Conservation (phyloP, 352 stramenopile genomes). For the Poterioochromonas sp. region DNA sequence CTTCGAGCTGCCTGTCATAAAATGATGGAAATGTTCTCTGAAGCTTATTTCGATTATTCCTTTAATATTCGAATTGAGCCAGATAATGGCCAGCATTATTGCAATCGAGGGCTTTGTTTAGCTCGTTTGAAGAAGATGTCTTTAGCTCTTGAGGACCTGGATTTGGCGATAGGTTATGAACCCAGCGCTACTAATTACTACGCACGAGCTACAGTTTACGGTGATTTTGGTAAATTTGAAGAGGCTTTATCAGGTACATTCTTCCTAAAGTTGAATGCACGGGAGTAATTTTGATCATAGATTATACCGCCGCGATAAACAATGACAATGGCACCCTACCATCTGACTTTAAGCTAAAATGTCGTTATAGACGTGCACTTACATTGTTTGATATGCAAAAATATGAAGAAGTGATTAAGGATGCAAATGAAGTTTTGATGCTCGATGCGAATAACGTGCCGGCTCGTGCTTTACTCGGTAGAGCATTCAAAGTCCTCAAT, state of each 20-base stretch:
- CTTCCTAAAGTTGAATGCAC: too few species aligned
- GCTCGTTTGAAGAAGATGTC: neutral
- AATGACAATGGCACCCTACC: neutral
- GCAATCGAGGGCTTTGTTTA: slow-evolving; percentile 1
- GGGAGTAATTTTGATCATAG: too few species aligned
- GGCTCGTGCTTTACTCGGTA: neutral
- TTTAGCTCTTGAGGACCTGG: neutral
- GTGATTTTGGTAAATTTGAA: neutral
- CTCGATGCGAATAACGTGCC: neutral
- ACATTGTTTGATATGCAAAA: neutral
- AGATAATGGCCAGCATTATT: neutral
- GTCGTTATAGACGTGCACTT: neutral
- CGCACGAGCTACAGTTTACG: neutral
- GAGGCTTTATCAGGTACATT: neutral
- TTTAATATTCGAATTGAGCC: neutral
- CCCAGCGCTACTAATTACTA: neutral
- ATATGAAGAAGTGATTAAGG: slow-evolving; percentile 1
- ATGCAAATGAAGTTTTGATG: neutral
- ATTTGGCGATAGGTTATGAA: neutral
- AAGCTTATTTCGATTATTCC: slow-evolving; percentile 26
- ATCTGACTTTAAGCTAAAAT: neutral
- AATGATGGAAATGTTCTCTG: neutral
- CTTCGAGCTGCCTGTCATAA: slow-evolving; percentile 4
- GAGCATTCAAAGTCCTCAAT: neutral
- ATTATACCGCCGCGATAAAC: neutral